A percentile compares a stretch with the other conserved stretches of the same genome.
phyloP scores from a whole-genome alignment of 1,284 basidiomycete species.

The Lignosus rhinocerotis region DNA sequence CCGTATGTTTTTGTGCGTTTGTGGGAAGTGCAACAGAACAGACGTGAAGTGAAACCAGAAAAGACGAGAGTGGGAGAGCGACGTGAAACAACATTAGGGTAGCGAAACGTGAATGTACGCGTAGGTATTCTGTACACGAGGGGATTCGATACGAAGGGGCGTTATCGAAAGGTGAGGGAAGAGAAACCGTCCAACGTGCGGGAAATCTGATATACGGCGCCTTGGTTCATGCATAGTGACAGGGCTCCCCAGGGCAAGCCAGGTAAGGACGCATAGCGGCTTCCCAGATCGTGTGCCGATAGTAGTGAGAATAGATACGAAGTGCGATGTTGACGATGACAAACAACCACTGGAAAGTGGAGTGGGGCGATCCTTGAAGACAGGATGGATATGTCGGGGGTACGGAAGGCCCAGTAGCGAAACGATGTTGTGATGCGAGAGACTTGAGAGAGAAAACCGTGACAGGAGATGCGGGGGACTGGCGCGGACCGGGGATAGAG shows the following conservation, averaged over 20 bases:
- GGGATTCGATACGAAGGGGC: slow-evolving; percentile 23
- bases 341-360: slow-evolving; percentile 24
- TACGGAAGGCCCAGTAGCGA: slow-evolving; percentile 37
- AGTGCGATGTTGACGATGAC: slow-evolving; percentile 32
- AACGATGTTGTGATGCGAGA: slow-evolving; percentile 24
- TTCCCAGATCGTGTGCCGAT: slow-evolving; percentile 21
- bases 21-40: slow-evolving; percentile 26
- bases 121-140: slow-evolving; percentile 32
- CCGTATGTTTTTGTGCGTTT: slow-evolving; percentile 49
- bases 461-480: slow-evolving; percentile 28
- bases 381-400: slow-evolving; percentile 66
- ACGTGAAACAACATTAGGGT: slow-evolving; percentile 35
- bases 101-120: slow-evolving; percentile 32
- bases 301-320: slow-evolving; percentile 35
- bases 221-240: slow-evolving; percentile 15
- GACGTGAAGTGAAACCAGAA: slow-evolving; percentile 34
- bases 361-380: slow-evolving; percentile 39
- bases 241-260: slow-evolving; percentile 20
- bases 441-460: slow-evolving; percentile 25
- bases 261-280: slow-evolving; percentile 18
- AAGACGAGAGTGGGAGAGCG: slow-evolving; percentile 31
- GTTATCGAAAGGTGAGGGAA: slow-evolving; percentile 25
- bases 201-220: slow-evolving; percentile 25
- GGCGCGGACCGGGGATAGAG: slow-evolving; percentile 33
- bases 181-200: slow-evolving; percentile 27